Evolutionary conservation across 345 rosid genomes (phyloP).

Genomic region (Citrus hindsii): DNA sequence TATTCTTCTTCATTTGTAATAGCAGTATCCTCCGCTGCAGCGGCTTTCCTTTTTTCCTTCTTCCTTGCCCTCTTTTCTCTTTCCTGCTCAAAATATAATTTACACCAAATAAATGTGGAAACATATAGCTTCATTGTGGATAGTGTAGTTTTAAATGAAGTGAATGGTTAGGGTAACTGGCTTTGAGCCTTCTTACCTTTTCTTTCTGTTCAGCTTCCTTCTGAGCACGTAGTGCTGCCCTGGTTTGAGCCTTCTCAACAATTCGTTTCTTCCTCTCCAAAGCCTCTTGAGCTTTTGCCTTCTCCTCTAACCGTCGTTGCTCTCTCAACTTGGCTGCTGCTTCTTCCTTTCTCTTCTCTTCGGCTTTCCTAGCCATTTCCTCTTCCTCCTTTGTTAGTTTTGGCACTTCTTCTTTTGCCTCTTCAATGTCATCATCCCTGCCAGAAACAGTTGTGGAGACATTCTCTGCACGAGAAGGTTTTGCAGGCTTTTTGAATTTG

Average conservation of each 20-base stretch:
- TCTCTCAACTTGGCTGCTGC: conserved; percentile 62
- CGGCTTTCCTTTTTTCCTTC: conserved; percentile 55
- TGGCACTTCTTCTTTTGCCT: conserved; percentile 45
- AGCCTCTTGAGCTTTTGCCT: conserved; percentile 78
- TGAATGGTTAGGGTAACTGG: background rate
- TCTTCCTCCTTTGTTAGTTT: conserved; percentile 68
- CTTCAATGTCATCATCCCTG: conserved; percentile 41
- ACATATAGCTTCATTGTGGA: background rate
- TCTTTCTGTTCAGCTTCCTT: conserved; percentile 80
- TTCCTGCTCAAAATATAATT: conserved; percentile 42
- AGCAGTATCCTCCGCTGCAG: conserved; percentile 21
- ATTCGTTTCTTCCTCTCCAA: conserved; percentile 67
- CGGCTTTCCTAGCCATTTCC: conserved; percentile 68
- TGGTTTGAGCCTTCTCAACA: conserved; percentile 71
- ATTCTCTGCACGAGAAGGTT: conserved; percentile 31
- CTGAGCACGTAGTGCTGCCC: conserved; percentile 60
- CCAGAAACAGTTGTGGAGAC: conserved; percentile 29
- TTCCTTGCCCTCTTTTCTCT: conserved; percentile 77
- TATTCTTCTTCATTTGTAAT: conserved; percentile 28
- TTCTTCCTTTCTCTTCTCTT: conserved; percentile 63
- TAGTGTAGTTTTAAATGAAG: background rate
- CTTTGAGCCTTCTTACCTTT: conserved; percentile 44
- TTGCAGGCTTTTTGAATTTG: conserved; percentile 36
- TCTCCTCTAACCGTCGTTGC: conserved; percentile 67
- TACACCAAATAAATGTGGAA: background rate